These are phyloP conservation scores for Debaryomycetaceae sp. DNA, from an alignment of 1,139 yeast genomes.

Conservation along the genomic window DNA sequence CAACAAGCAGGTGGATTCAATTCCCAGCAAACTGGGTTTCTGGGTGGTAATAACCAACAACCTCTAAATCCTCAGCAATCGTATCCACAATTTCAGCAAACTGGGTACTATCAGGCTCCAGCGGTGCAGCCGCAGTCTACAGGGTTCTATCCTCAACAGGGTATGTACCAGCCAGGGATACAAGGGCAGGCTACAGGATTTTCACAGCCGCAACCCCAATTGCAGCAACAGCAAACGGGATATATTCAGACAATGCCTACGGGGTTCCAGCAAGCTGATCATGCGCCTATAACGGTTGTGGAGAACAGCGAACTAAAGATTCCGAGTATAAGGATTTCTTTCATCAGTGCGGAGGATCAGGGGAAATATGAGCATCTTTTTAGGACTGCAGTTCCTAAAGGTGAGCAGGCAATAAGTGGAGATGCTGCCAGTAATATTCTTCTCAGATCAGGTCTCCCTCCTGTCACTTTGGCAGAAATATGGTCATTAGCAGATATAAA, in stretches of 20 bases:
- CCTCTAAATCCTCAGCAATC: slow-evolving; percentile 16
- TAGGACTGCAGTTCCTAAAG: slow-evolving; percentile 69
- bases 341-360: slow-evolving; percentile 83
- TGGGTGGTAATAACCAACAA: slow-evolving; percentile 19
- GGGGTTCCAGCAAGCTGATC: slow-evolving; percentile 24
- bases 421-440: slow-evolving; percentile 76
- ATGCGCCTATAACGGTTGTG: slow-evolving; percentile 20
- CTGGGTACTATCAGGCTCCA: slow-evolving; percentile 15
- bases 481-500: slow-evolving; percentile 91
- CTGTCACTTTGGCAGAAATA: slow-evolving; percentile 76
- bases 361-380: slow-evolving; percentile 80
- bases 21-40: slow-evolving; percentile 26
- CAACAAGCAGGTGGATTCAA: slow-evolving; percentile 31
- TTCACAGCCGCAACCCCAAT: slow-evolving; percentile 8
- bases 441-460: slow-evolving; percentile 74
- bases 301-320: slow-evolving; percentile 47
- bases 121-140: slow-evolving; percentile 18
- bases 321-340: slow-evolving; percentile 72
- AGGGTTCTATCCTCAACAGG: slow-evolving; percentile 19
- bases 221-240: slow-evolving; percentile 31
- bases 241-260: slow-evolving; percentile 38
- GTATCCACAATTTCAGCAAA: slow-evolving; percentile 16
- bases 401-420: slow-evolving; percentile 75
- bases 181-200: slow-evolving; percentile 17
- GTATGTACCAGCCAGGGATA: slow-evolving; percentile 6